phyloP scores from a whole-genome alignment of 2,329 filamentous ascomycete genomes.

The Cladosporium sp. region DNA sequence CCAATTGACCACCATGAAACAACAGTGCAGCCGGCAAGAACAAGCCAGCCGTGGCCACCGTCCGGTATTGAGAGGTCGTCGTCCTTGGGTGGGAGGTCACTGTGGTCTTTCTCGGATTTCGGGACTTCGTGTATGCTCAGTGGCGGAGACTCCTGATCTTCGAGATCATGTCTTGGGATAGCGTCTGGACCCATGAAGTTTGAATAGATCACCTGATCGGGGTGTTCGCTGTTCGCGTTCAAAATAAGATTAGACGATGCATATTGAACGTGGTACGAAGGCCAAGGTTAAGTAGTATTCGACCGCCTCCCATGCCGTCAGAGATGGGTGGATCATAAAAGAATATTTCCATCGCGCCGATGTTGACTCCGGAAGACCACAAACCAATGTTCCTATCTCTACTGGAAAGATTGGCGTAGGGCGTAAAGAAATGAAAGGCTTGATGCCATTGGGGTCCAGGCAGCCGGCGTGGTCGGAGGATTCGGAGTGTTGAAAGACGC shows the following conservation, averaged over 20 bases:
- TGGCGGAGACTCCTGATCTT: not conserved
- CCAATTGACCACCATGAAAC: slow-evolving; percentile 41
- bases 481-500: too few species aligned
- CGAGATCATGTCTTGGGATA: too few species aligned
- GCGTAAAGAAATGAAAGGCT: not conserved
- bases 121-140: slow-evolving; percentile 2
- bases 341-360: slow-evolving; percentile 2
- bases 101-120: slow-evolving; percentile 1
- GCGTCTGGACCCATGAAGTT: not conserved
- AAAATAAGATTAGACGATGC: not conserved
- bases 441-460: too few species aligned
- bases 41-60: slow-evolving; percentile 7
- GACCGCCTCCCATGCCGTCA: not conserved
- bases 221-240: not conserved
- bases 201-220: not conserved
- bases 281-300: not conserved
- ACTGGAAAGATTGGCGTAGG: not conserved
- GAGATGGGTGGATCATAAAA: not conserved
- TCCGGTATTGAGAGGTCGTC: slow-evolving; percentile 9
- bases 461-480: not conserved
- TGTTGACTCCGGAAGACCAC: not conserved
- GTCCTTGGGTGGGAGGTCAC: not conserved
- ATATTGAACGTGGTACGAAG: not conserved
- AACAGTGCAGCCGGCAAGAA: slow-evolving; percentile 12
- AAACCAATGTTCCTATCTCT: not conserved